Evolutionary conservation across 306 rosid genomes (phyloP).

Genomic region (Betula pendula): DNA sequence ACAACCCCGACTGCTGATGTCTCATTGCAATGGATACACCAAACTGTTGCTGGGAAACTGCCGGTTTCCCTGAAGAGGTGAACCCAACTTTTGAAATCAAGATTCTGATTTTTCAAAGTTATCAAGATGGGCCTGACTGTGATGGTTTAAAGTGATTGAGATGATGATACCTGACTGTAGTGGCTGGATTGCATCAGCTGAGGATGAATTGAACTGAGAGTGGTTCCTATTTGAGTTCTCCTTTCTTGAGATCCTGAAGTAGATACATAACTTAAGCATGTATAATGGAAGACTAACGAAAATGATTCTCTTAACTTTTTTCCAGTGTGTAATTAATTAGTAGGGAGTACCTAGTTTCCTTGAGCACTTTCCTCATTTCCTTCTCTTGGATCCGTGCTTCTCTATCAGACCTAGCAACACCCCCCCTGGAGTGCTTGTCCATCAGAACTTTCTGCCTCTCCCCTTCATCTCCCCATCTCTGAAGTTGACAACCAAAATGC

Average conservation of each 20-base stretch:
- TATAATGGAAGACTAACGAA: background rate
- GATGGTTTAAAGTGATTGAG: background rate
- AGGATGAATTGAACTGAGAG: constrained; percentile 34
- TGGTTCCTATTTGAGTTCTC: constrained; percentile 35
- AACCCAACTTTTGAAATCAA: constrained; percentile 21
- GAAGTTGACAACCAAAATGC: constrained; percentile 18
- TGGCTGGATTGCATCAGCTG: background rate
- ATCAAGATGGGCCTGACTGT: constrained; percentile 1
- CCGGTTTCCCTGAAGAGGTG: constrained; percentile 6
- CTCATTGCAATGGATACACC: background rate
- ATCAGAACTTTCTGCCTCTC: constrained; percentile 56
- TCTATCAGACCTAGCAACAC: constrained; percentile 66
- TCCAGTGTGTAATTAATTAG: background rate
- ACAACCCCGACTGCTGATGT: constrained; percentile 16
- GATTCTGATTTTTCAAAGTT: constrained; percentile 24
- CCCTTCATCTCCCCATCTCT: constrained; percentile 82
- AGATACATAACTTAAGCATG: constrained; percentile 14
- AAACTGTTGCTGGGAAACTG: constrained; percentile 4
- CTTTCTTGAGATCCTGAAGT: constrained; percentile 57
- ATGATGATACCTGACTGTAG: background rate
- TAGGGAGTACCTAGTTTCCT: constrained; percentile 46
- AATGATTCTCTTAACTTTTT: background rate
- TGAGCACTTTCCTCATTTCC: constrained; percentile 43
- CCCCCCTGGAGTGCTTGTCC: constrained; percentile 86
- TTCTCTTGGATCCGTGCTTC: constrained; percentile 64